phyloP scores from a whole-genome alignment of 192 early-diverging fungal species.

The Umbelopsis sp. region DNA sequence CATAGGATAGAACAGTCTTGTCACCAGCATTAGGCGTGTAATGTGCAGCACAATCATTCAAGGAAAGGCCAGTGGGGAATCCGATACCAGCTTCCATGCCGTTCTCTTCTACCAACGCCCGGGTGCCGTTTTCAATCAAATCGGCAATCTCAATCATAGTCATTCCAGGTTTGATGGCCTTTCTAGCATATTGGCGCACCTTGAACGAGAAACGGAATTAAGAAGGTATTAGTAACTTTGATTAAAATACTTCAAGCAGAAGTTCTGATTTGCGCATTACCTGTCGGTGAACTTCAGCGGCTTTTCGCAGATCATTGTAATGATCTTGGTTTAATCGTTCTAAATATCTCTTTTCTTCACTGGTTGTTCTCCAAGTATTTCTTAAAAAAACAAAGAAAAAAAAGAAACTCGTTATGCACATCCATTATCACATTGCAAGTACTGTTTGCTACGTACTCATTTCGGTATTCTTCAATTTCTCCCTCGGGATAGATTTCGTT shows the following conservation, averaged over 20 bases:
- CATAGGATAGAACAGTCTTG: slow-evolving; percentile 82
- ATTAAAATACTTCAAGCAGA: background rate
- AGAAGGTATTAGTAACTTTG: no score
- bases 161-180: slow-evolving; percentile 92
- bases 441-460: slow-evolving; percentile 64
- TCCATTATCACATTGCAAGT: background rate
- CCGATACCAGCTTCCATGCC: slow-evolving; percentile 88
- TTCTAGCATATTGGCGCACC: slow-evolving; percentile 82
- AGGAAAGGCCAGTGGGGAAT: slow-evolving; percentile 92
- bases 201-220: background rate
- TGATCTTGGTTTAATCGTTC: slow-evolving; percentile 75
- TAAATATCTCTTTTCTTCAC: slow-evolving; percentile 87
- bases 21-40: slow-evolving; percentile 98
- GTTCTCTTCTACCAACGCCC: slow-evolving; percentile 84
- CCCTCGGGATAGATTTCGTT: slow-evolving; percentile 80
- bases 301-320: slow-evolving; percentile 81
- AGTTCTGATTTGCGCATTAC: slow-evolving; percentile 12
- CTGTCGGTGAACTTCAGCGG: slow-evolving; percentile 94
- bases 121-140: slow-evolving; percentile 92
- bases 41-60: slow-evolving; percentile 96
- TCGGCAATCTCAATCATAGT: slow-evolving; percentile 91
- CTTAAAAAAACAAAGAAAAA: slow-evolving; percentile 34
- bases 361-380: slow-evolving; percentile 85
- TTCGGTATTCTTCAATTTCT: slow-evolving; percentile 80
- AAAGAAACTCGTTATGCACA: background rate